Base-by-base conservation (phyloP, 148 eudicot genomes). In the Dianthus caryophyllus region DNA sequence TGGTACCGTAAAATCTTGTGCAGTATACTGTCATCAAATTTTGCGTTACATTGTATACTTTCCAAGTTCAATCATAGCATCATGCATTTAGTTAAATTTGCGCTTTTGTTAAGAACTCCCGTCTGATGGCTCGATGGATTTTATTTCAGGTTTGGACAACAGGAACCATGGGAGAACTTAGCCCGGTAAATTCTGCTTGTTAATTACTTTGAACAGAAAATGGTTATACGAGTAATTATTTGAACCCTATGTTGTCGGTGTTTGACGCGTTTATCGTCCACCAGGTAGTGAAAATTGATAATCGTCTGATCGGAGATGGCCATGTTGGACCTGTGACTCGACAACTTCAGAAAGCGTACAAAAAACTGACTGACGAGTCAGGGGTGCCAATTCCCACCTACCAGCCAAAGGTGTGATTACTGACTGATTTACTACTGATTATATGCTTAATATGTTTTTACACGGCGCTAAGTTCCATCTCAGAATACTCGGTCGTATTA, bases 151-250 rank as follows among this genome's bases (percentile, higher is more conserved):
- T 90, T 12, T 94, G 96, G 97, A 94, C 99, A 67, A 88, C 99
- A 2, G 99, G 99, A 76, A 94, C 99, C 30, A 90, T 94, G 97
- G 99, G 99, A 79, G 97, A 94, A 79, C 97, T 94, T 62, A 90
- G 86, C 77, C 99, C 99, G 38, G 99, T 94, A 86, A 68, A 87
- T 82, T 58, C n/a, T 0, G 53, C 15, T 31, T 50, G 7, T 36
- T 33, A 22, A 6, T 1, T 21, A 67, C 46, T 54, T 20, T 3
- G 7, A 33, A 33, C 38, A 33, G 38, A 33, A 53, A 46, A 29
- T 0, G 25, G 16, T 30, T 57, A n/a, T 0, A n/a, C n/a, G n/a
- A n/a, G n/a, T n/a, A n/a, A n/a, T n/a, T 15, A 7, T 54, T 64
- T 25, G 41, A 71, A 8, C 58, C 49, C 36, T 50, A 65, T 65